Percentiles rank a stretch among this genome's conserved stretches.
phyloP scores from a whole-genome alignment of 495 filamentous ascomycete species.

The Penicillium goetzii region DNA sequence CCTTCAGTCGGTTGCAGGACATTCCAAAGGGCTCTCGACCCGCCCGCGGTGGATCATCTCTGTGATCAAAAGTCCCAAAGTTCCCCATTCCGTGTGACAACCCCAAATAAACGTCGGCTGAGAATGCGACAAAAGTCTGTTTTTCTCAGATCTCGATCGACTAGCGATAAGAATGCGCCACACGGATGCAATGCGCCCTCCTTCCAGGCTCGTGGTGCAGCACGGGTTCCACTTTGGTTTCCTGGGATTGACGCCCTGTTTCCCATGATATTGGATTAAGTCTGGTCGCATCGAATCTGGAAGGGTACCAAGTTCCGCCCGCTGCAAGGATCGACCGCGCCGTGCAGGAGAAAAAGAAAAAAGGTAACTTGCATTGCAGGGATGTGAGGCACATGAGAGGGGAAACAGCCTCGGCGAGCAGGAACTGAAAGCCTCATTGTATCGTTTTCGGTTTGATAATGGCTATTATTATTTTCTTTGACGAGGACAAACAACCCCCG shows the following conservation, averaged over 20 bases:
- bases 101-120: neutral
- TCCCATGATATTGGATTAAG: neutral
- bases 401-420: neutral
- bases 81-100: conserved; percentile 5
- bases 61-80: neutral
- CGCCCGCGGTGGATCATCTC: neutral
- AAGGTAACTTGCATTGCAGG: conserved; percentile 3
- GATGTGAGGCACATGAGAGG: conserved; percentile 3
- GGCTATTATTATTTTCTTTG: neutral
- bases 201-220: conserved; percentile 17
- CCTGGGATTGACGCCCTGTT: conserved; percentile 11
- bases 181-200: conserved; percentile 15
- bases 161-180: conserved; percentile 25
- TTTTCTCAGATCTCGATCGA: conserved; percentile 12
- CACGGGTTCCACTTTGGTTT: conserved; percentile 17
- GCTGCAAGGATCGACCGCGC: conserved; percentile 27
- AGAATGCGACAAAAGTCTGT: conserved; percentile 1
- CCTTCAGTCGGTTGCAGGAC: conserved; percentile 12
- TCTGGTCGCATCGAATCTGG: conserved; percentile 1
- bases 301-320: conserved; percentile 10
- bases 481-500: conserved; percentile 5
- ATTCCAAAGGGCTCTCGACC: conserved; percentile 1
- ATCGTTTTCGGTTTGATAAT: neutral
- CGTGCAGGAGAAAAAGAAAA: conserved; percentile 5
- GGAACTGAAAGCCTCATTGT: conserved; percentile 5